Evolutionary conservation across 306 rosid genomes (phyloP).

Genomic region (Purshia tridentata): DNA sequence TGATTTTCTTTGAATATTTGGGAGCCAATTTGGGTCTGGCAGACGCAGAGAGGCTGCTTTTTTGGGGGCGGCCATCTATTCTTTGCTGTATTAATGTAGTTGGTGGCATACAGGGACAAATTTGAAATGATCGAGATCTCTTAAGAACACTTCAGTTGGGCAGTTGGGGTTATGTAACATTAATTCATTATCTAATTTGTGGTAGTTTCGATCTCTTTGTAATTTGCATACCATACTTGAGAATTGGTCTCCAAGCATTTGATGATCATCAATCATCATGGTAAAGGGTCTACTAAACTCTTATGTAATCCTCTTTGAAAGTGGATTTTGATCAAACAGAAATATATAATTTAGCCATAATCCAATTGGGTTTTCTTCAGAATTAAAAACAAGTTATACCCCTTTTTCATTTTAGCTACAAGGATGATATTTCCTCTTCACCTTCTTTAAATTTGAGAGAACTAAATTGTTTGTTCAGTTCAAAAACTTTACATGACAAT

Average conservation of each 20-base stretch:
- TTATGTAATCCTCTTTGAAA: neutral
- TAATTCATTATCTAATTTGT: neutral
- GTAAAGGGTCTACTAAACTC: neutral
- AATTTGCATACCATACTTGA: neutral
- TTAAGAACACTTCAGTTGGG: neutral
- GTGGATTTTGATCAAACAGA: neutral
- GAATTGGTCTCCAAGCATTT: neutral
- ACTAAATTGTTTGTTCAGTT: too few species aligned
- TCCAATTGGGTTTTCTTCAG: neutral
- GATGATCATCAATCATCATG: neutral
- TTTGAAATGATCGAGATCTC: neutral
- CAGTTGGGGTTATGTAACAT: conserved; percentile 10
- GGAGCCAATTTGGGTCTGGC: neutral
- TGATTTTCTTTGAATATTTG: conserved; percentile 8
- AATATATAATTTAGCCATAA: neutral
- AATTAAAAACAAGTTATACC: too few species aligned
- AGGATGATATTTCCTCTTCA: too few species aligned
- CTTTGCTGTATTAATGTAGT: neutral
- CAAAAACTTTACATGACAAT: too few species aligned
- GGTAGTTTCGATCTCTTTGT: neutral
- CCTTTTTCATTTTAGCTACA: too few species aligned
- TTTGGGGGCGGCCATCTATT: neutral
- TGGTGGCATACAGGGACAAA: neutral
- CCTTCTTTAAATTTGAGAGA: too few species aligned
- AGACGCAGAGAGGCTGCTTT: neutral